Evolutionary conservation across 2,329 filamentous ascomycete genomes (phyloP), one percentile per base, ranked within the genome.

Genomic region (Aspergillus flavus): DNA sequence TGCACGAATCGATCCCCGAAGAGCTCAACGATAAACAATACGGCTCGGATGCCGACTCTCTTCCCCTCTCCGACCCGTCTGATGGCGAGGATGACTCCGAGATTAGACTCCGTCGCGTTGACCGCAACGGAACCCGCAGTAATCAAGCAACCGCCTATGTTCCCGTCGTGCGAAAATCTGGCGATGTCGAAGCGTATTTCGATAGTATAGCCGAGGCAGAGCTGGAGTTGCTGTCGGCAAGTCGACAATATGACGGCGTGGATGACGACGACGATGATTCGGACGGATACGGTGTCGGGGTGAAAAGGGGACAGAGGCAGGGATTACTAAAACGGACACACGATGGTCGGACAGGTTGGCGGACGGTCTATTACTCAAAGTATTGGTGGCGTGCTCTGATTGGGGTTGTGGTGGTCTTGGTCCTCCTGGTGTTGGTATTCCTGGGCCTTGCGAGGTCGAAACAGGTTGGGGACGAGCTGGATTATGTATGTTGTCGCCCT

Each of bases 151-250:
- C 62, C 30, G 62, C 68, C 50, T 65, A 65, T 58, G 61, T 62
- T 23, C 64, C 64, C 48, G 48, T 62, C 39, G 57, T 62, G 36
- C 64, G 66, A 64, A 66, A 70, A 43, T 67, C 65, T 14, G 60
- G 62, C 55, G 68, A 70, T 45, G 63, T 69, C 58, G 70, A 72
- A 45, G 61, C 66, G 19, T 71, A 71, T 57, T 62, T 72, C 16
- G 67, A 68, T 23, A 64, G 64, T 45, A 64, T 72, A 46, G 69
- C 70, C 34, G 69, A 69, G 28, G 70, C 68, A 21, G 70, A 72
- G 59, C 69, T 66, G 53, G 66, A 69, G 50, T 56, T 72, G 7
- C 63, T 72, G 34, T 64, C 67, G 6, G 64, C 68, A 4, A 66
- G 64, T 23, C 64, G 65, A 23, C 61, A 71, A 23, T 66, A 69